Evolutionary conservation across 129 eudicot species (phyloP).

Genomic region (Flaveria bidentis): DNA sequence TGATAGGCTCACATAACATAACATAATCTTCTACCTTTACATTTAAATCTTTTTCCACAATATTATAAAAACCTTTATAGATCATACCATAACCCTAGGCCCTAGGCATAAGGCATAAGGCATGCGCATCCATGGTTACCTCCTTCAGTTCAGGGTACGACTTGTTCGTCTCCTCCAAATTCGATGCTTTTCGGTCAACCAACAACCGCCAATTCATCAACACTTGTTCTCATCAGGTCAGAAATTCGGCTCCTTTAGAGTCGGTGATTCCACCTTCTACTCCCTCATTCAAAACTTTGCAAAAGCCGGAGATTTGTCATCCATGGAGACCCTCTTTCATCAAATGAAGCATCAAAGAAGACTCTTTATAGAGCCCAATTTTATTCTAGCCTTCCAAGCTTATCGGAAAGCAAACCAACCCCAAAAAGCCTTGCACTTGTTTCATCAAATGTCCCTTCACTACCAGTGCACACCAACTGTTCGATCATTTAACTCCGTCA

Average conservation of each 20-base stretch:
- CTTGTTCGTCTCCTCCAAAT: constrained; percentile 31
- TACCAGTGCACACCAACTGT: constrained; percentile 70
- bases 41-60: no score
- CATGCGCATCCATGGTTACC: no score
- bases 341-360: constrained; percentile 75
- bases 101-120: no score
- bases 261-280: constrained; percentile 81
- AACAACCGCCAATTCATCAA: constrained; percentile 45
- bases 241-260: constrained; percentile 61
- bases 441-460: constrained; percentile 69
- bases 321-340: constrained; percentile 57
- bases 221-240: constrained; percentile 47
- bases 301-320: constrained; percentile 55
- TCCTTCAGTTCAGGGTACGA: constrained; percentile 19
- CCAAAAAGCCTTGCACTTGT: constrained; percentile 71
- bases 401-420: constrained; percentile 65
- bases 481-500: constrained; percentile 81
- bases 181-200: constrained; percentile 40
- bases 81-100: no score
- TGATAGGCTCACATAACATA: no score
- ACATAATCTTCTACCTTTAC: no score
- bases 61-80: no score
- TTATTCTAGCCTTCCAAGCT: constrained; percentile 65
- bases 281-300: constrained; percentile 67
- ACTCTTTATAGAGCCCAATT: constrained; percentile 61